Conservation (phyloP, 2,329 filamentous ascomycete species). For the Monosporascus sp. region DNA sequence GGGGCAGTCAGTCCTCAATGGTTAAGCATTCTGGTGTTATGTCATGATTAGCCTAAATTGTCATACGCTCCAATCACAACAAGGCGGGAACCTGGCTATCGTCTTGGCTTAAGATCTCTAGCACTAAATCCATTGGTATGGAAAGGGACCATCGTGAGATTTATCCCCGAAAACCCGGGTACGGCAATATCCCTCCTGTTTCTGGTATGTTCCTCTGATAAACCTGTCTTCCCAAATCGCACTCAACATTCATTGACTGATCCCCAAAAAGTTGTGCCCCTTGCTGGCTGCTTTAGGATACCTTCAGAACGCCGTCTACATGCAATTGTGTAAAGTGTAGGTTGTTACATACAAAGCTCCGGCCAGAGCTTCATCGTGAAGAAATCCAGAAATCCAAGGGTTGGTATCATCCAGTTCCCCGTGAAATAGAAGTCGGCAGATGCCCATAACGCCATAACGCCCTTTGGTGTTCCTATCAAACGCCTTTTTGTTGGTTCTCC, state of each 20-base stretch:
- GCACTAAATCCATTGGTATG: background rate
- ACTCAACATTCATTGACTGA: background rate
- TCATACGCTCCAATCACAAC: background rate
- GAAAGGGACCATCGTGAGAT: too few species aligned
- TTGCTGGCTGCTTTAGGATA: background rate
- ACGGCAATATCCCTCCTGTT: too few species aligned
- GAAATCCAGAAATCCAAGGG: background rate
- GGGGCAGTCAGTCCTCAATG: background rate
- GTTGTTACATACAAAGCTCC: background rate
- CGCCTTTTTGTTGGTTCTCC: conserved; percentile 5
- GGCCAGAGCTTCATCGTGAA: background rate
- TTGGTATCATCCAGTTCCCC: background rate
- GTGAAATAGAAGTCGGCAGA: background rate
- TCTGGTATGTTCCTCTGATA: too few species aligned
- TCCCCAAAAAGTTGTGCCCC: background rate
- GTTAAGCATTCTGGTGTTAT: background rate
- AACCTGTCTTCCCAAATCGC: background rate
- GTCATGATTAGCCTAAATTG: background rate
- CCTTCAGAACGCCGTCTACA: background rate
- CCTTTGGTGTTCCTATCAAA: conserved; percentile 5
- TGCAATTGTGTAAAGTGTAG: background rate
- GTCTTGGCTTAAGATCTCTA: background rate
- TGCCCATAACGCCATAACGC: conserved; percentile 1
- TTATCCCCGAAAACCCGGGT: too few species aligned
- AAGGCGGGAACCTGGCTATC: background rate